Evolutionary conservation across 768 basidiomycete species (phyloP), one percentile per base, ranked within the genome.

Genomic region (Kwoniella europaea): DNA sequence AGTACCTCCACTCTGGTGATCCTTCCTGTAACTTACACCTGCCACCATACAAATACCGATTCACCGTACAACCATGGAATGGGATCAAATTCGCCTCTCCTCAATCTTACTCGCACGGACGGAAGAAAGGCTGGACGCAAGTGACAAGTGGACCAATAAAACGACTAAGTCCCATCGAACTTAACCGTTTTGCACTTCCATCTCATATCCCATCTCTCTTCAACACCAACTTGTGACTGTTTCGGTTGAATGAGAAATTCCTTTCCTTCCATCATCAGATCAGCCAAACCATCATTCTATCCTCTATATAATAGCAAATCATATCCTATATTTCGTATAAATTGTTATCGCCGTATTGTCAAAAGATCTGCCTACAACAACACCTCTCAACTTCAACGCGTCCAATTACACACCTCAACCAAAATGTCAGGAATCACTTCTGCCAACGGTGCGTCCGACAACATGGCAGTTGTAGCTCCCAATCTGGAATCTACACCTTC

Each of bases 401-500:
- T 16, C 10, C 12, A 15, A 63, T 24, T 18, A 10, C 44, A 22
- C 3, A 64, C 27, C 22, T 5, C 66, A 44, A 67, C 24, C 29
- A 64, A 44, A 29, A 71, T 71, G 61, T 54, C 65, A 20, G 63
- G 12, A 20, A n/a, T 63, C 67, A 69, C 68, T 20, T 60, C 35
- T 35, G 35, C 35, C 35, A 35, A 35, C 35, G 35, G 42, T 1
- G 66, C 35, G 5, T 4, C 63, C 2, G 72, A 74, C 44, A 67
- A 59, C 0, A 78, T 80, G 79, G 79, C 79, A 4, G 79, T 80
- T 10, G 66, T 60, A 6, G 79, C 79, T 13, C 79, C 79, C 16
- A 75, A 69, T 42, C 12, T 65, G 15, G 59, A 64, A 46, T 67
- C 67, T 3, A 64, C 27, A 6, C 67, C 70, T 15, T 52, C 64